Evolutionary conservation across 2,329 filamentous ascomycete genomes (phyloP).

Genomic region (Colletotrichum aenigma): DNA sequence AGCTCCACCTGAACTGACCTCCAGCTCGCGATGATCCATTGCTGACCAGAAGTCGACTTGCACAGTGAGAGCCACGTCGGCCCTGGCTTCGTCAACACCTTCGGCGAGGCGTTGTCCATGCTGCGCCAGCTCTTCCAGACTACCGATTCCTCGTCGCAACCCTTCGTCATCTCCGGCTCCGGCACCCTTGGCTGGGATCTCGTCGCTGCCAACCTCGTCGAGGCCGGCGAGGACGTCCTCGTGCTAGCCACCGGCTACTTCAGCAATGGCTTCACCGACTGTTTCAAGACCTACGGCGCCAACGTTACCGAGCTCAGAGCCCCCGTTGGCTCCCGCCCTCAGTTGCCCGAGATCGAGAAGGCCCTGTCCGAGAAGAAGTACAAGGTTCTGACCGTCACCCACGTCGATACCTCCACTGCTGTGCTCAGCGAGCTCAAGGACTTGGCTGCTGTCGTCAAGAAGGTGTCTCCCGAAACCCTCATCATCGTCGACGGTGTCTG

Average conservation of each 20-base stretch:
- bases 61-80: slow-evolving; percentile 91
- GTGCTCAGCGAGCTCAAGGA: slow-evolving; percentile 90
- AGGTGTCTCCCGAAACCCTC: slow-evolving; percentile 88
- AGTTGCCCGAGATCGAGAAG: slow-evolving; percentile 85
- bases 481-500: slow-evolving; percentile 95
- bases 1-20: not conserved
- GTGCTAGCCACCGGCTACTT: slow-evolving; percentile 98
- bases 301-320: slow-evolving; percentile 90
- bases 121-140: slow-evolving; percentile 95
- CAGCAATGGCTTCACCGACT: slow-evolving; percentile 91
- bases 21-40: not conserved
- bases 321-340: slow-evolving; percentile 84
- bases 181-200: slow-evolving; percentile 97
- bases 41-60: slow-evolving; percentile 14
- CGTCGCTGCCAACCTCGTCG: slow-evolving; percentile 89
- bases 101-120: slow-evolving; percentile 87
- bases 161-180: slow-evolving; percentile 91
- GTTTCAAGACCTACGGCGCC: slow-evolving; percentile 88
- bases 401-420: slow-evolving; percentile 96
- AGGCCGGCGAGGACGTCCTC: slow-evolving; percentile 87
- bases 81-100: slow-evolving; percentile 84
- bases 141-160: slow-evolving; percentile 79
- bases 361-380: slow-evolving; percentile 90
- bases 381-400: slow-evolving; percentile 93
- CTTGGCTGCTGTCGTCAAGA: slow-evolving; percentile 81